Percentiles rank a stretch among this genome's conserved stretches.
phyloP scores from a whole-genome alignment of 371 early-diverging fungal genomes.

The Mucor plumbeus region DNA sequence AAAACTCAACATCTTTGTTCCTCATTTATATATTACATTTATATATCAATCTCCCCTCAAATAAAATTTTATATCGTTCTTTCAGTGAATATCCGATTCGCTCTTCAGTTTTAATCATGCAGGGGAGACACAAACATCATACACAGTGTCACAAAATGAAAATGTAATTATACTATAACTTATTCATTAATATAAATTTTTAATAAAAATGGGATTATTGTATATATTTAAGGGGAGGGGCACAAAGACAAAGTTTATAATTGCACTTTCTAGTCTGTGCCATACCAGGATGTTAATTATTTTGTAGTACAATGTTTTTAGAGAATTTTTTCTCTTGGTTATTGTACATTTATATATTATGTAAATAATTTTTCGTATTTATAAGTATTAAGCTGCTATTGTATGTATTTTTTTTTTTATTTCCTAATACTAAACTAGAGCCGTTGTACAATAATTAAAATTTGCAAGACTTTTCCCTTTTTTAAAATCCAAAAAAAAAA shows the following conservation, averaged over 20 bases:
- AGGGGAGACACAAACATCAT: constrained; percentile 3
- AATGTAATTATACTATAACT: not conserved
- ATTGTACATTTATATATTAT: too few relatives aligned
- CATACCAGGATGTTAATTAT: not conserved
- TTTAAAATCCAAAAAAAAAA: not conserved
- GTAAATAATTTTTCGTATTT: too few relatives aligned
- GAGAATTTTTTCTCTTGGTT: too few relatives aligned
- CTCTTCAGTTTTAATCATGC: not conserved
- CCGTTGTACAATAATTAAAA: not conserved
- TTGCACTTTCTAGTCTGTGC: not conserved
- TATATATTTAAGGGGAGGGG: not conserved
- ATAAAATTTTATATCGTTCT: not conserved
- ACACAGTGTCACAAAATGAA: constrained; percentile 5
- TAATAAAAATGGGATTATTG: constrained; percentile 3
- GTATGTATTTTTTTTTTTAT: too few relatives aligned
- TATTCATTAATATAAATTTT: constrained; percentile 4
- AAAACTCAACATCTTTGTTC: not conserved
- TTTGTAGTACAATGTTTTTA: not conserved
- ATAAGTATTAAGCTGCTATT: too few relatives aligned
- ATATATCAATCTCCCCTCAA: constrained; percentile 9
- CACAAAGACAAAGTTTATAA: too few relatives aligned
- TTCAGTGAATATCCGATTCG: constrained; percentile 2
- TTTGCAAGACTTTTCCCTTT: not conserved
- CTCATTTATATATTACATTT: not conserved
- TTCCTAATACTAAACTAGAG: too few relatives aligned